A percentile compares a stretch with the other conserved stretches of the same genome.
phyloP scores from a whole-genome alignment of 805 yeast genomes.

The Pichia manshurica region DNA sequence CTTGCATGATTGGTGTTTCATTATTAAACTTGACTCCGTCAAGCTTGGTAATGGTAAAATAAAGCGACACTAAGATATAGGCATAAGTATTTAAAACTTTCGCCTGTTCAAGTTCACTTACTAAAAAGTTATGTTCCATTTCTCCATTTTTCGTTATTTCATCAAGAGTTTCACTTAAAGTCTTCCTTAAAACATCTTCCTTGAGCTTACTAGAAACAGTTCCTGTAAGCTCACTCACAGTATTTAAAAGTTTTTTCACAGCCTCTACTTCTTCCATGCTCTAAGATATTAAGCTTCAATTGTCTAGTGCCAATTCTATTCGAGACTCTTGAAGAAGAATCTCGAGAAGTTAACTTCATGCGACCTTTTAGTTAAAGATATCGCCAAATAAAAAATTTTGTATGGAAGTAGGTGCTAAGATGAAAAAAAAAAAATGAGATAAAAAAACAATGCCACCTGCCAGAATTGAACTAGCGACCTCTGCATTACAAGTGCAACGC shows the following conservation, averaged over 20 bases:
- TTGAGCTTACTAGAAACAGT: slow-evolving; percentile 2
- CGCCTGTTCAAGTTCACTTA: slow-evolving; percentile 25
- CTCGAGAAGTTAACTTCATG: too few species aligned
- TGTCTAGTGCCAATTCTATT: too few species aligned
- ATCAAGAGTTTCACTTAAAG: slow-evolving; percentile 13
- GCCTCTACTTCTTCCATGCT: slow-evolving; percentile 13
- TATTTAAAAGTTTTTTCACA: slow-evolving; percentile 8
- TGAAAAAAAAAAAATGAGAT: neutral
- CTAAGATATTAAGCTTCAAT: too few species aligned
- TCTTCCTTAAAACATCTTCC: slow-evolving; percentile 7
- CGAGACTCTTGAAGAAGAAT: too few species aligned
- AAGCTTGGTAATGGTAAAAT: slow-evolving; percentile 55
- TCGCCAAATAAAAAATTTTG: too few species aligned
- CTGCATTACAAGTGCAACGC: slow-evolving; percentile 99
- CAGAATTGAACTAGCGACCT: slow-evolving; percentile 94
- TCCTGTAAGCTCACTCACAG: neutral
- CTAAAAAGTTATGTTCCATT: slow-evolving; percentile 8
- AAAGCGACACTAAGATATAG: slow-evolving; percentile 50
- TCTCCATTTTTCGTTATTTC: slow-evolving; percentile 12
- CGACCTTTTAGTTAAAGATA: too few species aligned
- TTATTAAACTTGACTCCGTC: slow-evolving; percentile 48
- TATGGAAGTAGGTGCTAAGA: too few species aligned
- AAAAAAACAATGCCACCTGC: slow-evolving; percentile 57
- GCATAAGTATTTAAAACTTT: slow-evolving; percentile 35
- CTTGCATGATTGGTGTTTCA: slow-evolving; percentile 60